Conservation (phyloP, 2,329 filamentous ascomycete genomes). For the Sclerotinia minor region DNA sequence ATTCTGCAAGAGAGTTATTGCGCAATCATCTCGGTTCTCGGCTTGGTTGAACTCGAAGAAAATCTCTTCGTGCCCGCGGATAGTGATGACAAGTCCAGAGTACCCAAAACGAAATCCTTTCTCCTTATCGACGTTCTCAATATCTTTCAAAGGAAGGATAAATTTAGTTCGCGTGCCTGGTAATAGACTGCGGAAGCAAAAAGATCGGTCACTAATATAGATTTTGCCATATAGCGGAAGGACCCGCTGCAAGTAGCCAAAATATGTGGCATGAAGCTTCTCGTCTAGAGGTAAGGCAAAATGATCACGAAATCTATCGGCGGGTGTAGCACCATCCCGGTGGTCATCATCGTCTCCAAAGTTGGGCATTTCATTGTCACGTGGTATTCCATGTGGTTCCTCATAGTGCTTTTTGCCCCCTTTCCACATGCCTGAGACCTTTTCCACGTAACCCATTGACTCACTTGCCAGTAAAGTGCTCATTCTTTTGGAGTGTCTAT, state of each 20-base stretch:
- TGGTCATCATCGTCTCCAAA: slow-evolving; percentile 52
- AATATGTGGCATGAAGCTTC: slow-evolving; percentile 84
- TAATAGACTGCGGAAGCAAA: slow-evolving; percentile 90
- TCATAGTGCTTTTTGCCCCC: slow-evolving; percentile 88
- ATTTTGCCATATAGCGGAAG: slow-evolving; percentile 94
- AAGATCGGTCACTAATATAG: slow-evolving; percentile 82
- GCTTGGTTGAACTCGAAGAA: slow-evolving; percentile 88
- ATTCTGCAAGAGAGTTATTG: slow-evolving; percentile 74
- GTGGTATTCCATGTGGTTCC: slow-evolving; percentile 53
- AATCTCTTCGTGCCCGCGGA: slow-evolving; percentile 89
- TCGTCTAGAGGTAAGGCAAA: slow-evolving; percentile 87
- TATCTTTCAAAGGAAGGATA: slow-evolving; percentile 84
- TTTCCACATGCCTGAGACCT: slow-evolving; percentile 96
- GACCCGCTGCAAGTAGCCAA: slow-evolving; percentile 86
- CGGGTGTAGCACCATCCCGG: slow-evolving; percentile 63
- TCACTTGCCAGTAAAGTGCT: slow-evolving; percentile 80
- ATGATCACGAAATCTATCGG: slow-evolving; percentile 82
- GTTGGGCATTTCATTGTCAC: slow-evolving; percentile 55
- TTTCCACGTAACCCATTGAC: slow-evolving; percentile 94
- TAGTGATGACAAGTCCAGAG: slow-evolving; percentile 86
- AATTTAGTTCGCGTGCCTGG: slow-evolving; percentile 90
- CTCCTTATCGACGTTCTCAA: slow-evolving; percentile 92
- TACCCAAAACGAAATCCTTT: slow-evolving; percentile 93
- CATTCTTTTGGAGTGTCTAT: slow-evolving; percentile 76
- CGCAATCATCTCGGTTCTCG: slow-evolving; percentile 84